These are phyloP conservation scores for Fusarium neocosmosporiellum DNA, from an alignment of 2,329 filamentous ascomycete genomes.

Conservation along the genomic window DNA sequence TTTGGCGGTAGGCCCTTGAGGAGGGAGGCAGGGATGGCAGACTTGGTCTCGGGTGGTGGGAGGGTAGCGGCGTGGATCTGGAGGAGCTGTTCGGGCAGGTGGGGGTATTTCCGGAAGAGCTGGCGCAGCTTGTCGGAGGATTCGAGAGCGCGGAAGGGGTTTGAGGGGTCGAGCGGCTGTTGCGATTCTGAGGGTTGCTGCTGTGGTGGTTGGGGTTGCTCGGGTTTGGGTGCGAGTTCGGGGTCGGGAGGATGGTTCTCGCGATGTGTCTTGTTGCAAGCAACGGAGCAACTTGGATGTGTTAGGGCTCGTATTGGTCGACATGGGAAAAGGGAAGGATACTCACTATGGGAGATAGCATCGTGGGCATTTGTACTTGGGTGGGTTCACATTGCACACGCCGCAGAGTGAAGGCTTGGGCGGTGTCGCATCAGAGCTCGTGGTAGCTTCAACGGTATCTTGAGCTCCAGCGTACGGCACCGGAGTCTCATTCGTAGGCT, in stretches of 20 bases:
- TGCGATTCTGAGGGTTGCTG: not conserved
- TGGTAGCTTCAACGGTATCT: not conserved
- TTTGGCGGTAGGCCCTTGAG: conserved; percentile 49
- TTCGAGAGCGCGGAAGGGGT: conserved; percentile 65
- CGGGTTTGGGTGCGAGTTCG: conserved; percentile 42
- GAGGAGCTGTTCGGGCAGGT: conserved; percentile 58
- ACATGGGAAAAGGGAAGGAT: not conserved
- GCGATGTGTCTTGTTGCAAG: conserved; percentile 65
- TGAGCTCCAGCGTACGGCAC: not conserved
- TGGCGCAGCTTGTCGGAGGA: conserved; percentile 60
- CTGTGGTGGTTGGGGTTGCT: conserved; percentile 9
- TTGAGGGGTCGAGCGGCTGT: conserved; percentile 38
- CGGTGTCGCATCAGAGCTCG: conserved; percentile 3
- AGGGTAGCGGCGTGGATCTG: conserved; percentile 63
- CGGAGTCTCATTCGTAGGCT: conserved; percentile 4
- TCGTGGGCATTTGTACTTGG: conserved; percentile 73
- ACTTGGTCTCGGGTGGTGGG: conserved; percentile 52
- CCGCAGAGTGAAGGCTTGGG: conserved; percentile 54
- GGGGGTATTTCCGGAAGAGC: conserved; percentile 66
- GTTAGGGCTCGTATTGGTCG: not conserved
- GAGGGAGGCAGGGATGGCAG: conserved; percentile 48
- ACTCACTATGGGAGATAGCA: conserved; percentile 70
- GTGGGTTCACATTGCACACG: conserved; percentile 62
- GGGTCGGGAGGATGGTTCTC: conserved; percentile 60
- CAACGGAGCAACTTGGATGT: conserved; percentile 66